Conservation (phyloP, 2,329 filamentous ascomycete genomes). For the Sporothrix luriei region DNA sequence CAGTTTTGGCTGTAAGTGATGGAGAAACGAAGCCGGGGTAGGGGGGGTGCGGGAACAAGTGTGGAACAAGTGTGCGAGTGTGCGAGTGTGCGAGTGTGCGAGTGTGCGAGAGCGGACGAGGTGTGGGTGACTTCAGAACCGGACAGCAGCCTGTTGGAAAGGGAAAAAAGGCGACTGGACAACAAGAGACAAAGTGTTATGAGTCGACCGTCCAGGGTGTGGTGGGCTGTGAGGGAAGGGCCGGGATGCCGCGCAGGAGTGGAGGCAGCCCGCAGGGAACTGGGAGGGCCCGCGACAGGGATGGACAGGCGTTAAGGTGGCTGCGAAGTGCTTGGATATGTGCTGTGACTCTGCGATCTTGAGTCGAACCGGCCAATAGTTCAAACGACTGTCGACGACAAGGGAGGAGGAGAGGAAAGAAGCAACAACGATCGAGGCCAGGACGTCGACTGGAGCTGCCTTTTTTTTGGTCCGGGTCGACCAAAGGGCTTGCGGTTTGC, state of each 20-base stretch:
- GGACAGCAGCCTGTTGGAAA: background rate
- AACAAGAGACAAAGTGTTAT: background rate
- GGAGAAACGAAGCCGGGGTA: conserved; percentile 15
- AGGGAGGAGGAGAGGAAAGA: background rate
- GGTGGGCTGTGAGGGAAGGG: conserved; percentile 19
- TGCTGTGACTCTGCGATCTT: background rate
- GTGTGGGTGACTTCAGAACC: conserved; percentile 1
- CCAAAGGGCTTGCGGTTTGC: conserved; percentile 19
- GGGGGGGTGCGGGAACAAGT: conserved; percentile 3
- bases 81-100: no score
- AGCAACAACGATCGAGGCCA: background rate
- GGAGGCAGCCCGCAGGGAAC: conserved; percentile 17
- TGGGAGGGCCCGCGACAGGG: conserved; percentile 3
- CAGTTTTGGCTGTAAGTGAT: conserved; percentile 28
- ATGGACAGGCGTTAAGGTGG: conserved; percentile 1
- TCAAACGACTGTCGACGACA: conserved; percentile 9
- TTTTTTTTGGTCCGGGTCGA: conserved; percentile 9
- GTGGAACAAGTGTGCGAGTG: conserved; percentile 1
- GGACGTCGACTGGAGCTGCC: background rate
- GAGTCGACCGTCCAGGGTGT: conserved; percentile 4
- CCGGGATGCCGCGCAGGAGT: conserved; percentile 25
- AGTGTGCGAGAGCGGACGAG: conserved; percentile 4
- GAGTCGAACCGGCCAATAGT: background rate
- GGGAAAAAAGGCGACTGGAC: background rate
- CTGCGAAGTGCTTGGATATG: background rate